Evolutionary conservation across 345 rosid genomes (phyloP), one percentile per base, ranked within the genome.

Genomic region (Eucalyptus leucophloia): DNA sequence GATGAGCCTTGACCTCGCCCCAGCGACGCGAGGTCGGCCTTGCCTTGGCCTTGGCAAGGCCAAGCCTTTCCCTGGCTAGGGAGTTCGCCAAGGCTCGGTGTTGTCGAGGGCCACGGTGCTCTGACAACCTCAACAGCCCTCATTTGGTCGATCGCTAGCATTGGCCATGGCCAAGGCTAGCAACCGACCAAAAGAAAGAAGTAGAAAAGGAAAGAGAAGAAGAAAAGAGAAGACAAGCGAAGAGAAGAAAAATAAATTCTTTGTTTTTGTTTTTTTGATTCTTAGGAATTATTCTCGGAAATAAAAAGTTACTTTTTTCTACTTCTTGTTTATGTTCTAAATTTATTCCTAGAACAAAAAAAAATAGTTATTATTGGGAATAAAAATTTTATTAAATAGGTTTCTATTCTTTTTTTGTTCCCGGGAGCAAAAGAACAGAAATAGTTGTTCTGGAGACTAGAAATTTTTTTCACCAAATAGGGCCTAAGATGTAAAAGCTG

Each of bases 31-130:
- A 19, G 24, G 56, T 53, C 0, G 2, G 4, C 24, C 56, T 53
- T 4, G 1, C 24, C 56, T 1, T 7, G 0, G 5, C 56, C 56
- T 0, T 19, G 0, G 10, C 24, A 53, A 53, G 56, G 56, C 24
- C 1, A 0, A 53, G 56, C 56, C 56, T 53, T 0, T 0, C 56
- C 9, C 10, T 53, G 0, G 24, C 2, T 19, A 0, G 9, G 24
- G 49, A 45, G 12, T n/a, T n/a, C n/a, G n/a, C n/a, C n/a, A n/a
- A n/a, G n/a, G n/a, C n/a, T n/a, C n/a, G n/a, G 56, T 0, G 9
- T 53, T 53, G 56, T 53, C 10, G 4, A 7, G 56, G 56, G 56
- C 9, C 9, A 1, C 0, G 4, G 1, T 0, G 1, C 56, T 53
- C 24, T 0, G 2, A 1, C 4, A 4, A 53, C 24, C 0, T 19